Evolutionary conservation across 2,329 filamentous ascomycete genomes (phyloP).

Genomic region (Botrytis byssoidea): DNA sequence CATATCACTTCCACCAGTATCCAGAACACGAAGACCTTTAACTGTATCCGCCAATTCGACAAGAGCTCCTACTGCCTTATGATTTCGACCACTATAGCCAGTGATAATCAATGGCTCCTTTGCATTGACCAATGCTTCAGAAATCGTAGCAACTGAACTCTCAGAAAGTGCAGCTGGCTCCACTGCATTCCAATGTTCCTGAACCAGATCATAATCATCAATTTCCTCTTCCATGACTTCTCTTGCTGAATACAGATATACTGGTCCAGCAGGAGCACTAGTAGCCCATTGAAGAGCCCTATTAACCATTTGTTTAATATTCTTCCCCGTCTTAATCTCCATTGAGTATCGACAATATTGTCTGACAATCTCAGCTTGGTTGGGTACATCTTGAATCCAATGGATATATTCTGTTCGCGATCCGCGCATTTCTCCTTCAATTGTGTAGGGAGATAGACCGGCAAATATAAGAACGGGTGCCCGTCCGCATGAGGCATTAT

Average conservation of each 20-base stretch:
- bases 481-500: conserved; percentile 69
- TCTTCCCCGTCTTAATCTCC: conserved; percentile 70
- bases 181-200: conserved; percentile 59
- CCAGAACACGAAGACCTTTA: conserved; percentile 67
- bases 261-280: conserved; percentile 66
- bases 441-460: conserved; percentile 69
- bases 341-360: conserved; percentile 72
- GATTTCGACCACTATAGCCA: conserved; percentile 70
- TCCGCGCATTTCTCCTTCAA: conserved; percentile 69
- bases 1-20: conserved; percentile 78
- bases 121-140: conserved; percentile 58
- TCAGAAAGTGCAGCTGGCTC: conserved; percentile 55
- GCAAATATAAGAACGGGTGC: conserved; percentile 71
- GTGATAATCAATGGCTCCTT: conserved; percentile 68
- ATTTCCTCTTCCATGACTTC: conserved; percentile 73
- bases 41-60: conserved; percentile 67
- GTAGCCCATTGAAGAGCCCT: conserved; percentile 69
- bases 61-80: conserved; percentile 57
- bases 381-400: conserved; percentile 75
- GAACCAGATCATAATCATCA: conserved; percentile 56
- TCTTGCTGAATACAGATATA: conserved; percentile 64
- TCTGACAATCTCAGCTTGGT: conserved; percentile 69
- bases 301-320: conserved; percentile 74
- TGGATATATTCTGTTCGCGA: conserved; percentile 74
- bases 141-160: conserved; percentile 56